Percentiles rank a stretch among this genome's conserved stretches.
Conservation (phyloP, 2,329 filamentous ascomycete species). For the Dendrostoma leiphaemia region DNA sequence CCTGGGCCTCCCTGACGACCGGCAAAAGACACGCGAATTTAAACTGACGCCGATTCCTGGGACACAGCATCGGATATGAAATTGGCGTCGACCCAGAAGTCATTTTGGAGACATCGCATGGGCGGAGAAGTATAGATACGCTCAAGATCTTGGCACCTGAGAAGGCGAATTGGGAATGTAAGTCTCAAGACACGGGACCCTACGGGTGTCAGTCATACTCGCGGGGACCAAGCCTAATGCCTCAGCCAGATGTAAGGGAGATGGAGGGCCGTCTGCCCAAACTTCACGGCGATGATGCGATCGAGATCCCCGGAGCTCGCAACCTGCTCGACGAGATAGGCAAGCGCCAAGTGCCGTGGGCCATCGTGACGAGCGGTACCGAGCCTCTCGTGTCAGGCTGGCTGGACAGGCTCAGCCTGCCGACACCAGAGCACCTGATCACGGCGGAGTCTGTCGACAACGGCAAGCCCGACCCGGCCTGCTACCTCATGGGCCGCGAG, state of each 20-base stretch:
- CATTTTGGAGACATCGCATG: constrained; percentile 89
- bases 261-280: constrained; percentile 78
- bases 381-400: constrained; percentile 67
- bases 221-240: no score
- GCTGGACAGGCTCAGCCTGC: constrained; percentile 65
- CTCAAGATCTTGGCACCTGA: constrained; percentile 76
- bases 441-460: constrained; percentile 72
- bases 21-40: background rate
- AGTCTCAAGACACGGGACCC: constrained; percentile 38
- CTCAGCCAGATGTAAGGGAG: constrained; percentile 65
- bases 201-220: no score
- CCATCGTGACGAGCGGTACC: constrained; percentile 79
- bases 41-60: constrained; percentile 11
- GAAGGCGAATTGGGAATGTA: constrained; percentile 92
- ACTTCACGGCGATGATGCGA: constrained; percentile 72
- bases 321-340: constrained; percentile 67
- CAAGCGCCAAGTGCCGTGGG: constrained; percentile 67
- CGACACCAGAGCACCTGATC: constrained; percentile 64
- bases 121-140: constrained; percentile 83
- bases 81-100: constrained; percentile 80
- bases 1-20: no score
- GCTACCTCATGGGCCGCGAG: constrained; percentile 67
- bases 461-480: constrained; percentile 75
- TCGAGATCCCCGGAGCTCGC: constrained; percentile 83
- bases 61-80: constrained; percentile 68